These are phyloP conservation scores for Boechera stricta DNA, from an alignment of 345 rosid genomes.

Conservation along the genomic window DNA sequence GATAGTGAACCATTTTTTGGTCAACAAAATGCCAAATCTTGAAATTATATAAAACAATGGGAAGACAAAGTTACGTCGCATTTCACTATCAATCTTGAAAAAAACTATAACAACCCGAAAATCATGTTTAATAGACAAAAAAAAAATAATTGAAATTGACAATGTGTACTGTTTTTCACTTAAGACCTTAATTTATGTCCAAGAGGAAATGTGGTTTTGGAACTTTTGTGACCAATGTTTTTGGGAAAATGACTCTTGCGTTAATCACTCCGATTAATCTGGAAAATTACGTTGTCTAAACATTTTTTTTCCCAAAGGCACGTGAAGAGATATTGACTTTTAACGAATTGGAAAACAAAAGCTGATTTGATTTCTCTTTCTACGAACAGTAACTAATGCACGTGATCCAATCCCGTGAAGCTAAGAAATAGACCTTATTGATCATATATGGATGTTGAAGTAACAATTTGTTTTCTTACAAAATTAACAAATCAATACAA, in stretches of 20 bases:
- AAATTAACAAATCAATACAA: constrained; percentile 21
- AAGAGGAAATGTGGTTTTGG: background rate
- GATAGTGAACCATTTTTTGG: constrained; percentile 42
- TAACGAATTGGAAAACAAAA: constrained; percentile 18
- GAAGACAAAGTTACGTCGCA: constrained; percentile 38
- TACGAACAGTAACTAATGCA: constrained; percentile 25
- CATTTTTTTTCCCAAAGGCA: constrained; percentile 22
- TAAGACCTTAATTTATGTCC: constrained; percentile 10
- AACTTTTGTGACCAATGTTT: constrained; percentile 32
- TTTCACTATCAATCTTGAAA: constrained; percentile 43
- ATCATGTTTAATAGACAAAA: background rate
- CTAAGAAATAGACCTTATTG: background rate
- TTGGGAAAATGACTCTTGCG: constrained; percentile 42
- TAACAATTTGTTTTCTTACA: background rate
- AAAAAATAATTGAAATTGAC: background rate
- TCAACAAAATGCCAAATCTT: constrained; percentile 47
- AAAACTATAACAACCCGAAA: constrained; percentile 37
- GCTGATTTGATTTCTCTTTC: constrained; percentile 22
- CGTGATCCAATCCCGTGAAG: constrained; percentile 34
- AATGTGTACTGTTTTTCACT: constrained; percentile 34
- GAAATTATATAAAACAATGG: background rate
- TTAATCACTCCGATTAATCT: constrained; percentile 44
- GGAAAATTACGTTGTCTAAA: constrained; percentile 14
- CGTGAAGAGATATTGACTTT: constrained; percentile 36
- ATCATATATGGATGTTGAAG: constrained; percentile 28